Percentiles rank a stretch among this genome's conserved stretches.
Evolutionary conservation across 345 rosid species (phyloP).

Genomic region (Boechera retrofracta): DNA sequence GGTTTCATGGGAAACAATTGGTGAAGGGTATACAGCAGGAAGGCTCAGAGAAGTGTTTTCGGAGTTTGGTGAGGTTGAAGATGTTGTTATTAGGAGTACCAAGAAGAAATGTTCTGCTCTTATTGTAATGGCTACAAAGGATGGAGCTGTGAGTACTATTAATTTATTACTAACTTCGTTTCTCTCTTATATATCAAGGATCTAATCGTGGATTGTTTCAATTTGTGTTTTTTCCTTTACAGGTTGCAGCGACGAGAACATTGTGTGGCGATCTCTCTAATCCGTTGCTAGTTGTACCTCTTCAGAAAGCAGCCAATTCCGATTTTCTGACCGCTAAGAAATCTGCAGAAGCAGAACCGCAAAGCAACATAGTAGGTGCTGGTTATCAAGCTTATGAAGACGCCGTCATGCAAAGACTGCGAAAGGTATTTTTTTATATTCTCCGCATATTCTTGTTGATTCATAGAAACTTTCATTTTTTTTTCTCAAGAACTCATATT

Average conservation of each 20-base stretch:
- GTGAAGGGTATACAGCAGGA: slow-evolving; percentile 66
- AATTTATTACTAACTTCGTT: neutral
- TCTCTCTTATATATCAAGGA: neutral
- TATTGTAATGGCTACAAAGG: slow-evolving; percentile 76
- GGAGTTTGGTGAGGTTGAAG: slow-evolving; percentile 81
- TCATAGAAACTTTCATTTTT: neutral
- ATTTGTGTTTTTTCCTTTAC: slow-evolving; percentile 18
- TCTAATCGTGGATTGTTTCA: slow-evolving; percentile 6
- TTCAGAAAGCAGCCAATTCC: slow-evolving; percentile 53
- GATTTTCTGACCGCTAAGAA: slow-evolving; percentile 50
- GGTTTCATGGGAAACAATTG: slow-evolving; percentile 77
- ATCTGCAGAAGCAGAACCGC: slow-evolving; percentile 52
- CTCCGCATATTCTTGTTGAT: slow-evolving; percentile 11
- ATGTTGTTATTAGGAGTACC: slow-evolving; percentile 68
- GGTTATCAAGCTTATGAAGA: slow-evolving; percentile 83
- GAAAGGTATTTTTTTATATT: slow-evolving; percentile 50
- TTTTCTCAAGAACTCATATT: neutral
- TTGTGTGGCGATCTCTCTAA: slow-evolving; percentile 70
- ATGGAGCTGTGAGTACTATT: slow-evolving; percentile 66
- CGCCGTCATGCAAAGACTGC: slow-evolving; percentile 65
- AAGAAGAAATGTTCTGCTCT: slow-evolving; percentile 84
- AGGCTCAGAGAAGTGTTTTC: slow-evolving; percentile 72
- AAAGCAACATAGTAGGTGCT: slow-evolving; percentile 67
- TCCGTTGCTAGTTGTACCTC: slow-evolving; percentile 80
- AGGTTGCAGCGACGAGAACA: slow-evolving; percentile 75